These are phyloP conservation scores for Verticillium isaacii DNA, from an alignment of 2,329 filamentous ascomycete genomes.

Conservation along the genomic window DNA sequence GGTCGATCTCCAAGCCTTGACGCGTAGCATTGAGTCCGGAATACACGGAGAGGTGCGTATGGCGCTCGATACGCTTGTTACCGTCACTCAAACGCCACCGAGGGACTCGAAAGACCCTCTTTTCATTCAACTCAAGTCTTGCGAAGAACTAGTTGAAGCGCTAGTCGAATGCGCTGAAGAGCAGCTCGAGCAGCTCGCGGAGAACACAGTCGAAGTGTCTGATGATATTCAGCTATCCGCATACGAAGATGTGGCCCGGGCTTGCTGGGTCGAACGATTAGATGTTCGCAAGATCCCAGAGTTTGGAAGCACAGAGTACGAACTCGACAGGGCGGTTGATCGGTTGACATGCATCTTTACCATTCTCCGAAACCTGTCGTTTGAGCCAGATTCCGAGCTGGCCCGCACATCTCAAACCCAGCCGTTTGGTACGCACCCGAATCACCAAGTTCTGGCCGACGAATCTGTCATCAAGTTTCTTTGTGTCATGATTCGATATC, in stretches of 20 bases:
- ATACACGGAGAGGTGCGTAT: slow-evolving; percentile 86
- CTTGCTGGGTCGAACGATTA: slow-evolving; percentile 70
- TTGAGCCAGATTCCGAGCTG: slow-evolving; percentile 27
- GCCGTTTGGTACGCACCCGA: slow-evolving; percentile 28
- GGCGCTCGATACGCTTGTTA: slow-evolving; percentile 78
- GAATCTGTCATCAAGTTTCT: slow-evolving; percentile 77
- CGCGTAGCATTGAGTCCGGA: slow-evolving; percentile 83
- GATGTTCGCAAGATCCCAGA: slow-evolving; percentile 66
- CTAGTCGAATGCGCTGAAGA: slow-evolving; percentile 88
- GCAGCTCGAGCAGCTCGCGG: slow-evolving; percentile 77
- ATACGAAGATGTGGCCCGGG: slow-evolving; percentile 82
- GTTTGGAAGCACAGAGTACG: slow-evolving; percentile 73
- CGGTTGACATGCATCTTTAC: slow-evolving; percentile 86
- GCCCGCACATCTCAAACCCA: not conserved
- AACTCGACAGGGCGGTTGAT: slow-evolving; percentile 82
- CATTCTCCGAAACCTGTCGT: slow-evolving; percentile 88
- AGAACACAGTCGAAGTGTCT: slow-evolving; percentile 79
- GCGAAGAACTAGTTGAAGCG: slow-evolving; percentile 84
- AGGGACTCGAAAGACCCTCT: slow-evolving; percentile 46
- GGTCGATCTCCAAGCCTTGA: slow-evolving; percentile 86
- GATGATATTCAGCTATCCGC: slow-evolving; percentile 78
- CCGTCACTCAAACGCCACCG: slow-evolving; percentile 56
- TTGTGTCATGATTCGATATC: slow-evolving; percentile 75
- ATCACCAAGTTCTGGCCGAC: slow-evolving; percentile 71
- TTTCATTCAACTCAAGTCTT: slow-evolving; percentile 63